A percentile compares a stretch with the other conserved stretches of the same genome.
Conservation (phyloP, 148 eudicot species). For the Vaccinium myrtillus region DNA sequence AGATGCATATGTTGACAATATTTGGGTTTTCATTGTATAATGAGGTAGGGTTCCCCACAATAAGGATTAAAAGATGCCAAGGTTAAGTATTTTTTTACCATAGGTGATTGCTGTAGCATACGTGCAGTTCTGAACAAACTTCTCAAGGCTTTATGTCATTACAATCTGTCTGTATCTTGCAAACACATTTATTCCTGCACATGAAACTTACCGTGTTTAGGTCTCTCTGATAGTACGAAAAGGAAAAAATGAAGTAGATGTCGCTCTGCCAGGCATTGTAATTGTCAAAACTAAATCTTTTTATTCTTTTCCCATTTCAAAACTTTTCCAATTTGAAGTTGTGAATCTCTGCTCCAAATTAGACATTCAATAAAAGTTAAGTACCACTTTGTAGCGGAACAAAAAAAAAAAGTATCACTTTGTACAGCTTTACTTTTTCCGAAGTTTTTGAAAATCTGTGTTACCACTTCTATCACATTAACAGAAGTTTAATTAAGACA, state of each 20-base stretch:
- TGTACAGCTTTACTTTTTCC: background rate
- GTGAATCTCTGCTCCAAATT: constrained; percentile 1
- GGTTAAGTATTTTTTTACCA: background rate
- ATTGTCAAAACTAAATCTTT: background rate
- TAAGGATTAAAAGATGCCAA: background rate
- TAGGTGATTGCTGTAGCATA: background rate
- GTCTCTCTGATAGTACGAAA: background rate
- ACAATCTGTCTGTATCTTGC: background rate
- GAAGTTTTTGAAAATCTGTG: background rate
- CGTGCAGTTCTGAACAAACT: background rate
- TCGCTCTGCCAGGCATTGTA: background rate
- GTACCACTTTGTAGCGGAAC: background rate
- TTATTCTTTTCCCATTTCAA: background rate
- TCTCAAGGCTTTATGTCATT: background rate
- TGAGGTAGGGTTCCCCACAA: background rate
- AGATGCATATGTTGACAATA: background rate
- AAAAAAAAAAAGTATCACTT: background rate
- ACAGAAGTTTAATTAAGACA: background rate
- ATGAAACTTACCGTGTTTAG: background rate
- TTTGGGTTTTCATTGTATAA: background rate
- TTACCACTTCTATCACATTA: background rate
- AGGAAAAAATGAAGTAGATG: background rate
- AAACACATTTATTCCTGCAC: background rate
- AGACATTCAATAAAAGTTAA: background rate
- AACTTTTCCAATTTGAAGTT: background rate